Conservation (phyloP, 345 rosid species). For the Psidium guajava region DNA sequence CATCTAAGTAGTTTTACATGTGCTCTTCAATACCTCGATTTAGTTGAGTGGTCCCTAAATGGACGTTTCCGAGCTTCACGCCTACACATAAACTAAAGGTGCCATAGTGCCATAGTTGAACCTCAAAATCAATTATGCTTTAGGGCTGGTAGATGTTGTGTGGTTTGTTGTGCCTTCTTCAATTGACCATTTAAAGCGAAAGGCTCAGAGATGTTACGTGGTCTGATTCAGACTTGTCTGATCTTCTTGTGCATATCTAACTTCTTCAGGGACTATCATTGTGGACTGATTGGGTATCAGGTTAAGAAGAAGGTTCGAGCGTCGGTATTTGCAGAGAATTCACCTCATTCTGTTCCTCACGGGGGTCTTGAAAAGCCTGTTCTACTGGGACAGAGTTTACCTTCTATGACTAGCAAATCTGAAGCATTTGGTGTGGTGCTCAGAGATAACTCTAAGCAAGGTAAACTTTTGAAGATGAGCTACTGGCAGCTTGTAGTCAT, state of each 20-base stretch:
- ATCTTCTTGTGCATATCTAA: not conserved
- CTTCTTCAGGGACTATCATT: conserved; percentile 63
- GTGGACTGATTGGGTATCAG: conserved; percentile 74
- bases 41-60: not conserved
- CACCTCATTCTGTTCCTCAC: conserved; percentile 10
- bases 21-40: not conserved
- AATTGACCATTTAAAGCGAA: not conserved
- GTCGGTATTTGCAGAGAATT: conserved; percentile 8
- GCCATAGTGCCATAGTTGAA: not conserved
- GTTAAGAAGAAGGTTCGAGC: conserved; percentile 30
- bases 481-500: not conserved
- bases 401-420: conserved; percentile 14
- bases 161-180: not conserved
- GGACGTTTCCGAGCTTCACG: not conserved
- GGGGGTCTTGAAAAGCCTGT: conserved; percentile 13
- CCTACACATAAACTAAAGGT: not conserved
- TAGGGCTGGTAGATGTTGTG: not conserved
- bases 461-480: conserved; percentile 13
- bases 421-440: conserved; percentile 1
- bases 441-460: conserved; percentile 13
- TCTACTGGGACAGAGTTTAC: conserved; percentile 11
- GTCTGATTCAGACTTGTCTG: not conserved
- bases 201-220: not conserved
- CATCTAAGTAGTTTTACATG: not conserved
- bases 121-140: not conserved